A percentile compares a stretch with the other conserved stretches of the same genome.
Conservation (phyloP, 2,329 filamentous ascomycete species). For the Albophoma yamanashiensis region DNA sequence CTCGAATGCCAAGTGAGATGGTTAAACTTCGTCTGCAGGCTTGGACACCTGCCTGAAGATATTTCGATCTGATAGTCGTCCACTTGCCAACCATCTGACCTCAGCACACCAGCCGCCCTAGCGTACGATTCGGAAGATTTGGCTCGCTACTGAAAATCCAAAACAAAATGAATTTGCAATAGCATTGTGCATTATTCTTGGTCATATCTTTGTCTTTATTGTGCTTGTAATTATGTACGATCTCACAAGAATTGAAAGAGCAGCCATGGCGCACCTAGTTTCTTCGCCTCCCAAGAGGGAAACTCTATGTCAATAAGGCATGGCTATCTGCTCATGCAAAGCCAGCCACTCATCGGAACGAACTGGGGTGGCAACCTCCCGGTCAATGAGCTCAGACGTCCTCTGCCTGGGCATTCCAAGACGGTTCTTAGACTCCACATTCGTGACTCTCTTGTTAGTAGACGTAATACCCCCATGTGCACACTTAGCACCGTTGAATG, state of each 20-base stretch:
- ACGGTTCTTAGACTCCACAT: not conserved
- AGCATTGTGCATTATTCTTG: not conserved
- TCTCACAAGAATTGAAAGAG: not conserved
- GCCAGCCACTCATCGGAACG: slow-evolving; percentile 1
- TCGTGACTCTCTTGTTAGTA: not conserved
- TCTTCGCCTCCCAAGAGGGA: not conserved
- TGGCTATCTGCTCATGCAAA: slow-evolving; percentile 3
- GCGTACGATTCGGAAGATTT: too few species aligned
- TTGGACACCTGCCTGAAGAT: too few species aligned
- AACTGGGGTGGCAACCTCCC: not conserved
- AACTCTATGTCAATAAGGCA: not conserved
- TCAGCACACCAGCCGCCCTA: too few species aligned
- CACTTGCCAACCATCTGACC: too few species aligned
- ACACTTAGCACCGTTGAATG: slow-evolving; percentile 29
- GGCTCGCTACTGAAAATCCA: too few species aligned
- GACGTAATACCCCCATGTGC: slow-evolving; percentile 21
- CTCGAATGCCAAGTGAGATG: too few species aligned
- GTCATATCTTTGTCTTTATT: not conserved
- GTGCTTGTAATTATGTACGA: not conserved
- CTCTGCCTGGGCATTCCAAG: not conserved
- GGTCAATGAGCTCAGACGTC: not conserved
- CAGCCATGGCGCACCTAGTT: not conserved
- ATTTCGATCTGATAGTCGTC: too few species aligned
- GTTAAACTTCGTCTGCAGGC: too few species aligned
- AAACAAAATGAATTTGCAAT: too few species aligned